Percentiles rank a stretch among this genome's conserved stretches.
phyloP scores from a whole-genome alignment of 441 rosid species.

The Cnidoscolus chayamansa region DNA sequence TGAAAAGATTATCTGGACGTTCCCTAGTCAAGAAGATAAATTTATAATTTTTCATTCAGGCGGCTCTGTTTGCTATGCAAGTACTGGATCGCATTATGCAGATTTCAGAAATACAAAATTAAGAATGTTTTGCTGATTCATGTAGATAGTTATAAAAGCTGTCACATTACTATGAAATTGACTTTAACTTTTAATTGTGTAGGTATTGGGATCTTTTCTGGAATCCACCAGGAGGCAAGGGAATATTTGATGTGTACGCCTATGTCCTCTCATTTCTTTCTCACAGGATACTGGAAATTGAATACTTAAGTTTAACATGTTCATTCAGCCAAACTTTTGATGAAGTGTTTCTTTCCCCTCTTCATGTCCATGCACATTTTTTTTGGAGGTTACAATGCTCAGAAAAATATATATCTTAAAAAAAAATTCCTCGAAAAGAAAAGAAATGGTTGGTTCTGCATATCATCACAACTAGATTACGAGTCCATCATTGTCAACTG shows the following conservation, averaged over 20 bases:
- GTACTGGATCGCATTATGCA: background rate
- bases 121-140: background rate
- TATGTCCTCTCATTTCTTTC: background rate
- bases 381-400: background rate
- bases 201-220: conserved; percentile 96
- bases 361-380: background rate
- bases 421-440: background rate
- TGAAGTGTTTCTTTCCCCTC: background rate
- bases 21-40: background rate
- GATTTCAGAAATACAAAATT: background rate
- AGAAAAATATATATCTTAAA: background rate
- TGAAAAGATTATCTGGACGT: background rate
- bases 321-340: background rate
- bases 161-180: conserved; percentile 9
- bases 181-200: conserved; percentile 22
- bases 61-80: background rate
- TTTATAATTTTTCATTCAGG: background rate
- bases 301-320: background rate
- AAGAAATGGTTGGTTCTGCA: background rate
- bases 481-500: background rate
- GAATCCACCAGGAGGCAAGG: conserved; percentile 53
- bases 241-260: conserved; percentile 64
- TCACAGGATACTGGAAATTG: too few species aligned
- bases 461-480: background rate
- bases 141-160: conserved; percentile 1